Percentiles rank a stretch among this genome's conserved stretches.
Evolutionary conservation across 352 stramenopile species (phyloP).

Genomic region (Globisporangium okanoganense): DNA sequence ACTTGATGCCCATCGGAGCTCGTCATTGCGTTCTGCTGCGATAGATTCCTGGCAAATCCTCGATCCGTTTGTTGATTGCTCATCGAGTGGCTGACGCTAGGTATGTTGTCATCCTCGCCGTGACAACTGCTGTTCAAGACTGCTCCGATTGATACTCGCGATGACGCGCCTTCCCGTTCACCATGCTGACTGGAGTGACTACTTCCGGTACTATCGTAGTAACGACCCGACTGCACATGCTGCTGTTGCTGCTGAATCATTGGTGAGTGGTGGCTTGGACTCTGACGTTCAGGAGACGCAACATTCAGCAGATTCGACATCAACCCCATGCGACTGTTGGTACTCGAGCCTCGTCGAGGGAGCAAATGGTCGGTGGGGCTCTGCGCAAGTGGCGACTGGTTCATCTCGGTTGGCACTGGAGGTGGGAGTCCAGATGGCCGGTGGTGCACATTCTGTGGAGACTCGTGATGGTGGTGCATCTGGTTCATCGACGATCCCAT

Average conservation of each 20-base stretch:
- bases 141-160: conserved; percentile 19
- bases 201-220: conserved; percentile 25
- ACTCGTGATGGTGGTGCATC: conserved; percentile 13
- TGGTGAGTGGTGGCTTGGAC: conserved; percentile 36
- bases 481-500: conserved; percentile 8
- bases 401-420: conserved; percentile 21
- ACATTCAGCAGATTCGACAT: conserved; percentile 83
- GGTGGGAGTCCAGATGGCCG: conserved; percentile 22
- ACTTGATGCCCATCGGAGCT: neutral
- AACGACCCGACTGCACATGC: conserved; percentile 30
- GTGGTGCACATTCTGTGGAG: conserved; percentile 15
- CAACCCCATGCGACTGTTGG: conserved; percentile 57
- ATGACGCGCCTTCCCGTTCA: conserved; percentile 12
- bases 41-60: conserved; percentile 1
- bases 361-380: conserved; percentile 66
- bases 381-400: conserved; percentile 23
- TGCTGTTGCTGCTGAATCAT: conserved; percentile 45
- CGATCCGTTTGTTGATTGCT: neutral
- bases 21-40: conserved; percentile 6
- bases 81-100: neutral
- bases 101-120: conserved; percentile 6
- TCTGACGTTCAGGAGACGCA: conserved; percentile 43
- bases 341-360: conserved; percentile 26
- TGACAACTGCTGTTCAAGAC: conserved; percentile 14
- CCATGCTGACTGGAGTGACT: neutral